These are phyloP conservation scores for Cladosporium cucumerinum DNA, from an alignment of 2,329 filamentous ascomycete species.

Conservation along the genomic window DNA sequence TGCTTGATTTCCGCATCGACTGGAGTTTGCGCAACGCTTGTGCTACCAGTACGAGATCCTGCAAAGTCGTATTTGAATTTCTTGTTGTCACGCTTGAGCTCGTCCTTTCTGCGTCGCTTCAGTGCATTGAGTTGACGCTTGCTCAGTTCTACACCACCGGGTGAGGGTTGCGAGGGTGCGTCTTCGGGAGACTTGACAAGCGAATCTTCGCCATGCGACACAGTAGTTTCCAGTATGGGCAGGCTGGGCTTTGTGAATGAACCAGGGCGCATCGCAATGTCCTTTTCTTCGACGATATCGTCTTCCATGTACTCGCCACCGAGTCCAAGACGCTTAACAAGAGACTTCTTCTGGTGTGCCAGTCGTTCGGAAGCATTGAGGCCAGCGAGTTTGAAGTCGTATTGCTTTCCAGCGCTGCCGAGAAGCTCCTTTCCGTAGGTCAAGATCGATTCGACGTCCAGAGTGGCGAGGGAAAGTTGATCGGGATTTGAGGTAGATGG, in stretches of 20 bases:
- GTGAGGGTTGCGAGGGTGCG: slow-evolving; percentile 22
- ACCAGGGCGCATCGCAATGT: slow-evolving; percentile 47
- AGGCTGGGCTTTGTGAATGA: slow-evolving; percentile 36
- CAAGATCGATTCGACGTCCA: slow-evolving; percentile 77
- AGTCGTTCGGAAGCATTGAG: slow-evolving; percentile 79
- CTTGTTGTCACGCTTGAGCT: slow-evolving; percentile 82
- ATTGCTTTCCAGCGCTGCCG: slow-evolving; percentile 73
- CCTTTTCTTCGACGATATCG: slow-evolving; percentile 68
- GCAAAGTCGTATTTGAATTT: slow-evolving; percentile 79
- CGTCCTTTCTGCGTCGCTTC: slow-evolving; percentile 88
- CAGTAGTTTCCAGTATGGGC: slow-evolving; percentile 52
- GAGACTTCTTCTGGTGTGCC: slow-evolving; percentile 83
- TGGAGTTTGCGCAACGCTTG: slow-evolving; percentile 56
- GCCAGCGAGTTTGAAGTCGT: slow-evolving; percentile 78
- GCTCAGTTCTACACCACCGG: slow-evolving; percentile 59
- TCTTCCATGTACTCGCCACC: slow-evolving; percentile 82
- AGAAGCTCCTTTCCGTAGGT: slow-evolving; percentile 80
- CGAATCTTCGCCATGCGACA: slow-evolving; percentile 40
- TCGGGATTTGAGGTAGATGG: slow-evolving; percentile 50
- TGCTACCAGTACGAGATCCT: slow-evolving; percentile 56
- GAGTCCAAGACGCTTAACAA: slow-evolving; percentile 77
- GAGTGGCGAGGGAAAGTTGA: slow-evolving; percentile 65
- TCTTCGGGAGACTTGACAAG: slow-evolving; percentile 35
- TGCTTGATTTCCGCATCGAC: slow-evolving; percentile 55
- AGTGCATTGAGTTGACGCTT: slow-evolving; percentile 91